Percentiles rank a stretch among this genome's conserved stretches.
Conservation (phyloP, 495 filamentous ascomycete species). For the Annulohypoxylon stygium region DNA sequence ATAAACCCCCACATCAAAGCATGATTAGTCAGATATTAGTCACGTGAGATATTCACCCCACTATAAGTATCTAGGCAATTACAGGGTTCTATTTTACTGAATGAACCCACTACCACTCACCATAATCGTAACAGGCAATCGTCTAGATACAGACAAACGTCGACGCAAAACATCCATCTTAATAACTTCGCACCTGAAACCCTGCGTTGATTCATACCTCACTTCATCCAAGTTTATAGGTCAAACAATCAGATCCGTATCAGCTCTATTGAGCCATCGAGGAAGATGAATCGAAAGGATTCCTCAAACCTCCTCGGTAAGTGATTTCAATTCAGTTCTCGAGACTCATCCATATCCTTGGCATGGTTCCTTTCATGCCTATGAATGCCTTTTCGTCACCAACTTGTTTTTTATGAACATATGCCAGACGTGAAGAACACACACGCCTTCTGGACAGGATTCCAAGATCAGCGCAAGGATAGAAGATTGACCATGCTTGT, state of each 20-base stretch:
- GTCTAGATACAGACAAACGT: not conserved
- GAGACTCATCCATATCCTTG: not conserved
- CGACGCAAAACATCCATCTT: not conserved
- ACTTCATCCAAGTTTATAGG: not conserved
- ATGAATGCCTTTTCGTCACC: not conserved
- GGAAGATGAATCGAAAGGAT: constrained; percentile 44
- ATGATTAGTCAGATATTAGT: too few species aligned
- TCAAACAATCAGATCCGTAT: not conserved
- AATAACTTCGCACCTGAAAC: not conserved
- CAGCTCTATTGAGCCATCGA: not conserved
- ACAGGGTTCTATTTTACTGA: too few species aligned
- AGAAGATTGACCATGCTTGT: too few species aligned
- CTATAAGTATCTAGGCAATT: too few species aligned
- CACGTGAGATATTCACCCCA: too few species aligned
- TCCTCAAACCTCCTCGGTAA: constrained; percentile 41
- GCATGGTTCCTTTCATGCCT: not conserved
- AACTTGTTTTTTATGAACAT: not conserved
- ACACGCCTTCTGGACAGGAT: too few species aligned
- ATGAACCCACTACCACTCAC: too few species aligned
- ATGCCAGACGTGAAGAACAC: too few species aligned
- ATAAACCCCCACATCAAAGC: too few species aligned
- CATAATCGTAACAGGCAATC: too few species aligned
- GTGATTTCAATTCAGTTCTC: constrained; percentile 10
- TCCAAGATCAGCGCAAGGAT: too few species aligned
- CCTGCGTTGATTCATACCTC: not conserved